A percentile compares a stretch with the other conserved stretches of the same genome.
Conservation (phyloP, 805 yeast genomes). For the Barnettozyma wickerhamii region DNA sequence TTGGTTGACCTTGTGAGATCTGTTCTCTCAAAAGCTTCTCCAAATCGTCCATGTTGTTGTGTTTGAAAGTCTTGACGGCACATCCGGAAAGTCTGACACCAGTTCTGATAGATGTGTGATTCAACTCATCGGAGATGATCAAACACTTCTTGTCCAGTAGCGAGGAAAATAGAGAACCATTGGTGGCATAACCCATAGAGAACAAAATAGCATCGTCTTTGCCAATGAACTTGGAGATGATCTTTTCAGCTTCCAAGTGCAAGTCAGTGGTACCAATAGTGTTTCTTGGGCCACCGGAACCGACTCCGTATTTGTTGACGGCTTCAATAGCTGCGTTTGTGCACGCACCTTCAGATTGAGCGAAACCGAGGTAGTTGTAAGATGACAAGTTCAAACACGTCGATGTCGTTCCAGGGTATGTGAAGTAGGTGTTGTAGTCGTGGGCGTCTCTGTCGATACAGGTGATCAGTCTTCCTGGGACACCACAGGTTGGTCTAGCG, state of each 20-base stretch:
- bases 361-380: constrained; percentile 94
- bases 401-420: constrained; percentile 69
- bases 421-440: constrained; percentile 59
- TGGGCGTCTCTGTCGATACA: constrained; percentile 76
- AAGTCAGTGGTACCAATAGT: constrained; percentile 72
- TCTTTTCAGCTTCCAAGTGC: constrained; percentile 67
- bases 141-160: constrained; percentile 83
- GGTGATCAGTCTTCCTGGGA: constrained; percentile 87
- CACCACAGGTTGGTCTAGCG: constrained; percentile 94
- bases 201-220: constrained; percentile 83
- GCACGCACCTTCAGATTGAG: constrained; percentile 90
- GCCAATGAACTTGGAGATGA: constrained; percentile 83
- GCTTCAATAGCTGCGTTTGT: constrained; percentile 69
- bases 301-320: constrained; percentile 67
- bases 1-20: constrained; percentile 53
- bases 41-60: constrained; percentile 82
- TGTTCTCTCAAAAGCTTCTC: constrained; percentile 68
- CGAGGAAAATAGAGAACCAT: constrained; percentile 80
- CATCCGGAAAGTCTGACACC: constrained; percentile 94
- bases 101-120: constrained; percentile 93
- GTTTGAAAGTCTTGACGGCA: constrained; percentile 85
- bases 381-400: constrained; percentile 84
- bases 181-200: constrained; percentile 96
- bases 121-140: constrained; percentile 89
- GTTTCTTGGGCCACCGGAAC: constrained; percentile 74